Conservation (phyloP, 2,329 filamentous ascomycete species). For the Epichloe uncinata region DNA sequence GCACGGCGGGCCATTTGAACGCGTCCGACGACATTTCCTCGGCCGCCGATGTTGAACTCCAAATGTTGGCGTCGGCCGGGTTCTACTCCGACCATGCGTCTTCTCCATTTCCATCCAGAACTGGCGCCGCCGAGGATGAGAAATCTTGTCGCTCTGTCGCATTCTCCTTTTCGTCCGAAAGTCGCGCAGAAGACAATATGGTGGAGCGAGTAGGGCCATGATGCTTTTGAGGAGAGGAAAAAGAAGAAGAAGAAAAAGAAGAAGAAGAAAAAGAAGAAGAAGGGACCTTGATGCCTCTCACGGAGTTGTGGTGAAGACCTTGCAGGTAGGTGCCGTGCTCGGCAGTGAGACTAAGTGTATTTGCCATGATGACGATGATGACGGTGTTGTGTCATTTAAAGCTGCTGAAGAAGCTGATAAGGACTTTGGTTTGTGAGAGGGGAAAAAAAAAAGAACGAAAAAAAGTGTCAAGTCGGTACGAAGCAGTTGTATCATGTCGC, state of each 20-base stretch:
- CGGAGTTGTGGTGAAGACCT: background rate
- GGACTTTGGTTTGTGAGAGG: background rate
- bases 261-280: too few species aligned
- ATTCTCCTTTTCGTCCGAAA: constrained; percentile 4
- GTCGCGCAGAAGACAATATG: background rate
- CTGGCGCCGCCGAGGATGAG: background rate
- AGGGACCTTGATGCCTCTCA: background rate
- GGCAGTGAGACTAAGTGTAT: constrained; percentile 1
- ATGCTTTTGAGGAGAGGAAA: background rate
- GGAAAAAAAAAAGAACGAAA: background rate
- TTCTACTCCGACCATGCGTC: constrained; percentile 4
- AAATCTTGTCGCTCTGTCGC: background rate
- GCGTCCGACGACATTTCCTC: background rate
- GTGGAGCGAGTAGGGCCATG: background rate
- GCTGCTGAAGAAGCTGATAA: background rate
- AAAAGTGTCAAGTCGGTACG: background rate
- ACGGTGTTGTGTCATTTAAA: background rate
- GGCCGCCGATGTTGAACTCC: background rate
- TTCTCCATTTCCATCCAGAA: background rate
- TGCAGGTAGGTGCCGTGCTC: constrained; percentile 1
- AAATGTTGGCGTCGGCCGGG: background rate
- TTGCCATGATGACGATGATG: constrained; percentile 4
- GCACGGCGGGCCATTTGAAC: background rate
- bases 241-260: background rate
- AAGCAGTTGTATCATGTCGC: background rate